Base-by-base conservation (phyloP, 169 alveolate species). In the Eimeria sp. region DNA sequence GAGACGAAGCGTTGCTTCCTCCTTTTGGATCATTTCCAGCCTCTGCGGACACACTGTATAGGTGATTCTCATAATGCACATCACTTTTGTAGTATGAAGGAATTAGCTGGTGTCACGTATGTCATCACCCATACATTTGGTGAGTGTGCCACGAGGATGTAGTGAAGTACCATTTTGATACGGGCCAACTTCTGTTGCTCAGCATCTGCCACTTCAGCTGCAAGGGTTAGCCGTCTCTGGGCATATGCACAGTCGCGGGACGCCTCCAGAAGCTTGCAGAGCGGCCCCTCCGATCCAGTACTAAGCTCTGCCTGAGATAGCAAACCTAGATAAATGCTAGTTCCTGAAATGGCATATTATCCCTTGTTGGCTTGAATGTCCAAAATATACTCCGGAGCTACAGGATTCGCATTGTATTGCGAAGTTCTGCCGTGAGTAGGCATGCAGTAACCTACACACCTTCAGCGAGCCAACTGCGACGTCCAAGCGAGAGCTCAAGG, bases 161-260 rank as follows among this genome's bases (percentile, higher is more conserved):
- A 6, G 72, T 23, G 25, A 85, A 33, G 62, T 54, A 87, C 94
- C 94, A 54, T 40, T 66, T 60, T 87, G 68, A 87, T 37, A 1
- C 37, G 25, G 40, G 94, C 49, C 64, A 87, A 56, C 66, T 66
- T 64, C 56, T 64, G 80, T 37, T 66, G 94, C 60, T 49, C 94
- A 43, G 94, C 94, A 13, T 87, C 94, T 25, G 94, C 94, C 52
- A 83, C 94, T 64, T 87, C 83, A 25, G 54, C 43, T 30, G 94
- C 94, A 87, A 87, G 83, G 82, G 52, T 71, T 2, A 87, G 82
- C 82, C 94, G 60, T 52, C 56, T 71, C 37, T 66, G 94, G 56
- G 94, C 80, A 37, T 43, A 62, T 60, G 25, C 64, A 62, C 4
- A 23, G 40, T 66, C 80, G 6, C 80, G 83, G 23, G 94, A 37